Conservation (phyloP, 169 alveolate genomes). For the Plasmodium vivax region DNA sequence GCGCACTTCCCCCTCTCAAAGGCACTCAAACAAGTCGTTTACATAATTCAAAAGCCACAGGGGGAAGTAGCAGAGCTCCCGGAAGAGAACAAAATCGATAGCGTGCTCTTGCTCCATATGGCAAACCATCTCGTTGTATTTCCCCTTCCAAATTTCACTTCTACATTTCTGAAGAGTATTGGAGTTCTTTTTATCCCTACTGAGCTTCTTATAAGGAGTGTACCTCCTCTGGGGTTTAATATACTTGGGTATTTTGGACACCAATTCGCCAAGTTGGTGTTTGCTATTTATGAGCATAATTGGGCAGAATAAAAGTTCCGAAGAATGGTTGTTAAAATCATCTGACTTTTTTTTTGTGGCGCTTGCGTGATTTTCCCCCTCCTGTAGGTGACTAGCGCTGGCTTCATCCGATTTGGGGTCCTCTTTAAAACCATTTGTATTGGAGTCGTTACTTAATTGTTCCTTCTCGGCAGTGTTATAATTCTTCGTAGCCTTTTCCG, state of each 20-base stretch:
- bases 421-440: background rate
- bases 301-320: slow-evolving; percentile 32
- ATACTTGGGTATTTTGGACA: slow-evolving; percentile 60
- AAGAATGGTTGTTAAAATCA: background rate
- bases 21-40: slow-evolving; percentile 69
- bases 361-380: background rate
- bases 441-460: background rate
- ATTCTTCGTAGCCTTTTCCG: background rate
- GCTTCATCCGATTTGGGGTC: background rate
- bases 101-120: slow-evolving; percentile 18
- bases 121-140: slow-evolving; percentile 38
- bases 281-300: slow-evolving; percentile 31
- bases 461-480: background rate
- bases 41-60: slow-evolving; percentile 64
- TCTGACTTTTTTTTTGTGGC: background rate
- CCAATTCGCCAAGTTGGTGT: slow-evolving; percentile 68
- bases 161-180: slow-evolving; percentile 66
- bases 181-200: slow-evolving; percentile 44
- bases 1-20: slow-evolving; percentile 12
- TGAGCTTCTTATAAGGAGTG: slow-evolving; percentile 67
- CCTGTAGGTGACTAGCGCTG: background rate
- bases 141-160: slow-evolving; percentile 53
- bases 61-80: slow-evolving; percentile 63
- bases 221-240: slow-evolving; percentile 62
- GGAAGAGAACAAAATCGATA: slow-evolving; percentile 29